Conservation (phyloP, 768 basidiomycete genomes). For the Russula griseocarnosa region DNA sequence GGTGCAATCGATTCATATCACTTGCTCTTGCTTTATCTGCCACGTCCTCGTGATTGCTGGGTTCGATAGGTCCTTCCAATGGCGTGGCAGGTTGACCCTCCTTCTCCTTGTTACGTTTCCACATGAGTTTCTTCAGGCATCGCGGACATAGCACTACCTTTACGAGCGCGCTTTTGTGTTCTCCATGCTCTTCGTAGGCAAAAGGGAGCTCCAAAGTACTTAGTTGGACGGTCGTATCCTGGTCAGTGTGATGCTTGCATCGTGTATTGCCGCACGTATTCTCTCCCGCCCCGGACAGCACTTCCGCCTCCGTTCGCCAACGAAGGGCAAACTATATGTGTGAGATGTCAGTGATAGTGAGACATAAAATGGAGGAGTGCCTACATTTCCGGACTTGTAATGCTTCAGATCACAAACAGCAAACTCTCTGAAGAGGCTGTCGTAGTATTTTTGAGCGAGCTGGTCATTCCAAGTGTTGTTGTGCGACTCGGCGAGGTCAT, state of each 20-base stretch:
- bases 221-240: constrained; percentile 37
- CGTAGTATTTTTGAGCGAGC: constrained; percentile 85
- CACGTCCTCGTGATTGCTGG: neutral
- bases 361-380: constrained; percentile 28
- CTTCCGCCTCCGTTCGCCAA: constrained; percentile 92
- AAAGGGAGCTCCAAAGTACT: constrained; percentile 88
- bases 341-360: neutral
- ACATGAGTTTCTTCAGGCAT: constrained; percentile 83
- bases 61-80: neutral
- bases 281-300: constrained; percentile 80
- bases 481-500: constrained; percentile 44
- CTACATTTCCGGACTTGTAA: constrained; percentile 85
- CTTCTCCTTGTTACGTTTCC: constrained; percentile 72
- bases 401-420: constrained; percentile 93
- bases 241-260: constrained; percentile 52
- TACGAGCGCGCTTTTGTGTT: constrained; percentile 75
- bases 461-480: constrained; percentile 66
- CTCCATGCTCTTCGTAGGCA: constrained; percentile 75
- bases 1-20: neutral
- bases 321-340: constrained; percentile 71
- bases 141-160: constrained; percentile 82
- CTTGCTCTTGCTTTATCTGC: neutral
- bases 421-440: constrained; percentile 85
- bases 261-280: constrained; percentile 86
- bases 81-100: constrained; percentile 24